These are phyloP conservation scores for Boletellus ananiceps DNA, from an alignment of 768 basidiomycete species.

Conservation along the genomic window DNA sequence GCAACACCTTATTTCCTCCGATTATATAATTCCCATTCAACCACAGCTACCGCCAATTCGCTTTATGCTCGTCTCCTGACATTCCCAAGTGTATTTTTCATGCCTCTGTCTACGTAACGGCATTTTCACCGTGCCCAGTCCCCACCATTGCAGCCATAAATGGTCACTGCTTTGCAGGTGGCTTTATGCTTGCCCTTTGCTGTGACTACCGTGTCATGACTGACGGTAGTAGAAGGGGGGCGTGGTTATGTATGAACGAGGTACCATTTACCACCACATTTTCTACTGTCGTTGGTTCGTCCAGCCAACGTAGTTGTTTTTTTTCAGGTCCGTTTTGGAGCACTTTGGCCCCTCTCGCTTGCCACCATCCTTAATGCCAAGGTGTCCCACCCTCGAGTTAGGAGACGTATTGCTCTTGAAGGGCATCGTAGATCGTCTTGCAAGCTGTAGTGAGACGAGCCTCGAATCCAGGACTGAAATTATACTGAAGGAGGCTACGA, in stretches of 20 bases:
- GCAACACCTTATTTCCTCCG: background rate
- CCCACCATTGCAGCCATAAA: conserved; percentile 78
- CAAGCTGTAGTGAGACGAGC: conserved; percentile 23
- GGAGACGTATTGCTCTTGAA: conserved; percentile 73
- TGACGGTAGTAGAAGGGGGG: conserved; percentile 68
- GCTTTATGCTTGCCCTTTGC: conserved; percentile 69
- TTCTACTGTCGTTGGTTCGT: background rate
- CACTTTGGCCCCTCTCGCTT: conserved; percentile 72
- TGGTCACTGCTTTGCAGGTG: conserved; percentile 84
- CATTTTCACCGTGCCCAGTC: conserved; percentile 40
- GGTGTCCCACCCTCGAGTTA: conserved; percentile 50
- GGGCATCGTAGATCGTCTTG: conserved; percentile 74
- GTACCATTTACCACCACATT: conserved; percentile 30
- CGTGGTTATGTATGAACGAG: conserved; percentile 94
- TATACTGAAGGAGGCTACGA: conserved; percentile 59
- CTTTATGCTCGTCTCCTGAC: conserved; percentile 62
- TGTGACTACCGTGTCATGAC: conserved; percentile 92
- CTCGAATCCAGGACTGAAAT: conserved; percentile 54
- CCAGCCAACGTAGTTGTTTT: background rate
- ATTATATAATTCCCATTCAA: conserved; percentile 3
- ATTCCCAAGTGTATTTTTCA: conserved; percentile 62
- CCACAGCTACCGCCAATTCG: conserved; percentile 68
- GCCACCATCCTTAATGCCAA: conserved; percentile 60
- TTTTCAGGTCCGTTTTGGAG: conserved; percentile 72
- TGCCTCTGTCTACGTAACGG: background rate